A percentile compares a stretch with the other conserved stretches of the same genome.
phyloP scores from a whole-genome alignment of 768 basidiomycete species.

The Trametopsis cervina region DNA sequence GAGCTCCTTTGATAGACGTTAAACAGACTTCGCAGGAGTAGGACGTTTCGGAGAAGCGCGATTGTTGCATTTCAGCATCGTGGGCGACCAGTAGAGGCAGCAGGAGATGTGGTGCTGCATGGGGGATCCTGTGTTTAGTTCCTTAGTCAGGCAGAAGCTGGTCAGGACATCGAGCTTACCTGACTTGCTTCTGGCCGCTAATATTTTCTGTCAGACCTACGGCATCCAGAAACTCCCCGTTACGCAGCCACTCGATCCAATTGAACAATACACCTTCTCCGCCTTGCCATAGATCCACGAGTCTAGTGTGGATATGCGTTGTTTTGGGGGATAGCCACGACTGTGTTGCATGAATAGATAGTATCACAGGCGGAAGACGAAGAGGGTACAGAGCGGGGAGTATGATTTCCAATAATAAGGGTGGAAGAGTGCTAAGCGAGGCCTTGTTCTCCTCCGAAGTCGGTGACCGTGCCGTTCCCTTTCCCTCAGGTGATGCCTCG shows the following conservation, averaged over 20 bases:
- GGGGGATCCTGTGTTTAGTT: constrained; percentile 36
- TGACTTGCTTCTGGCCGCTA: constrained; percentile 26
- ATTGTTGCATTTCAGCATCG: constrained; percentile 39
- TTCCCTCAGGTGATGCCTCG: constrained; percentile 31
- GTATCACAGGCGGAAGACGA: constrained; percentile 42
- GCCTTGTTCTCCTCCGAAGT: constrained; percentile 11
- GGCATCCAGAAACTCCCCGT: constrained; percentile 52
- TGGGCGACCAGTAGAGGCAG: constrained; percentile 40
- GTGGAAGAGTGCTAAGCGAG: constrained; percentile 50
- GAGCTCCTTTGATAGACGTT: constrained; percentile 62
- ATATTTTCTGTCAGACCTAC: constrained; percentile 32
- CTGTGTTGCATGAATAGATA: constrained; percentile 47
- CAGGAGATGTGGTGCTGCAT: constrained; percentile 51
- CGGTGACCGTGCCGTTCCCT: background rate
- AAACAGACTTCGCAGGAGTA: constrained; percentile 78
- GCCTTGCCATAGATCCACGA: constrained; percentile 53
- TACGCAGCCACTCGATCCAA: constrained; percentile 69
- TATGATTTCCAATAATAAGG: constrained; percentile 48
- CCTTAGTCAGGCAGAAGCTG: constrained; percentile 5
- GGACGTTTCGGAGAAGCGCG: constrained; percentile 54
- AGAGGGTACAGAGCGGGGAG: constrained; percentile 54
- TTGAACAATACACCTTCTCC: constrained; percentile 58
- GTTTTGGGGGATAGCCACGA: constrained; percentile 47
- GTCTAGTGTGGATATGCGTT: constrained; percentile 28
- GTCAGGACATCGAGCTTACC: constrained; percentile 24